A percentile compares a stretch with the other conserved stretches of the same genome.
These are phyloP conservation scores for Yamadazyma jaroonii DNA, from an alignment of 1,139 yeast species.

Conservation along the genomic window DNA sequence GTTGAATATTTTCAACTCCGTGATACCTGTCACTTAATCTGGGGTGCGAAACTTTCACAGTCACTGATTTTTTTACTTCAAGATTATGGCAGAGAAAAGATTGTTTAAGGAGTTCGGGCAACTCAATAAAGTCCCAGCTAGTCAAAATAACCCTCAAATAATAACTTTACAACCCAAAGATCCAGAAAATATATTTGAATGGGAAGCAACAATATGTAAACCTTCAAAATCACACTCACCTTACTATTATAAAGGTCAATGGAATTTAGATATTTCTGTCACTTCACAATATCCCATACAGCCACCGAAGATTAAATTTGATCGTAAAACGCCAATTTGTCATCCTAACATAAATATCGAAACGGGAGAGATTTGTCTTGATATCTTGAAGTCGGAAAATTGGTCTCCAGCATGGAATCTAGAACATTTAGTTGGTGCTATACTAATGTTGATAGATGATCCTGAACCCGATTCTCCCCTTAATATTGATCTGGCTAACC, in stretches of 20 bases:
- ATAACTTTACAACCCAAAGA: constrained; percentile 42
- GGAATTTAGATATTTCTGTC: constrained; percentile 54
- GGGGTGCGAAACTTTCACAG: constrained; percentile 6
- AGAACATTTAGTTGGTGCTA: constrained; percentile 66
- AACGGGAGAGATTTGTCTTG: constrained; percentile 84
- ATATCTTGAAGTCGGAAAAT: constrained; percentile 56
- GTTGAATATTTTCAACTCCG: neutral
- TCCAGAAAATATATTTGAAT: constrained; percentile 41
- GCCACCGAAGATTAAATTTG: constrained; percentile 66
- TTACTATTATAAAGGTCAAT: constrained; percentile 50
- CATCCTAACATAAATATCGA: constrained; percentile 72
- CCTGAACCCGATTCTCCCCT: constrained; percentile 89
- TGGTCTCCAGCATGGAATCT: constrained; percentile 95
- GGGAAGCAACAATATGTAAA: constrained; percentile 63
- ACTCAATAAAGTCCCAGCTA: constrained; percentile 20
- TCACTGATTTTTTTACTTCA: neutral
- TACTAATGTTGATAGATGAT: constrained; percentile 61
- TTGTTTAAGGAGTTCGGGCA: constrained; percentile 27
- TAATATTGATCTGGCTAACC: constrained; percentile 82
- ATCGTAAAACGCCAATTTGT: constrained; percentile 43
- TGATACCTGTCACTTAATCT: neutral
- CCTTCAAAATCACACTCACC: constrained; percentile 43
- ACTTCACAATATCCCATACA: constrained; percentile 60
- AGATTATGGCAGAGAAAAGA: constrained; percentile 29
- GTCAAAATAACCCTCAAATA: constrained; percentile 33